Evolutionary conservation across 805 yeast genomes (phyloP), one percentile per base, ranked within the genome.

Genomic region (Kazachstania africana): DNA sequence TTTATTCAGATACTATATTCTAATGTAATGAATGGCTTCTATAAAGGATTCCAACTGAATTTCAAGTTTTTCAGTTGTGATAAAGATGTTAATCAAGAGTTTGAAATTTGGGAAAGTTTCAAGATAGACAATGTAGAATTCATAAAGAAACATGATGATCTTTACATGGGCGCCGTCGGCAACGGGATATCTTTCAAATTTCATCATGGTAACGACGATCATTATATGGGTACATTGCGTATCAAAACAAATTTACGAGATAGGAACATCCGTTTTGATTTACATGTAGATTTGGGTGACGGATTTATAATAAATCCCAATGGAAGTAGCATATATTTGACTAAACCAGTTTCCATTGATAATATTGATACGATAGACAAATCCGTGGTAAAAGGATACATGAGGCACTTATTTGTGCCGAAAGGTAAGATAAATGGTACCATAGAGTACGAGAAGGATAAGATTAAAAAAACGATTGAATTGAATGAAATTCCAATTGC

Each of bases 341-440:
- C 66, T 13, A 84, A 82, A 50, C 50, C 62, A 6, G 27, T 39
- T 6, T 18, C 20, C 4, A 17, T 23, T 12, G 33, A 29, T 4
- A 19, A 15, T 12, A 59, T 57, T 22, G 63, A 72, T 16, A 77
- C 87, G 84, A 85, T 87, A 5, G 33, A 29, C n/a, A 29, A 29
- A 21, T 18, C 24, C 9, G 63, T 75, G 6, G 78, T 82, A 4
- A 40, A 33, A 12, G 46, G 37, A 32, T 37, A 44, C 33, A 31
- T 52, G 83, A 70, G 94, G 48, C 95, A 83, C 53, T 57, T 71
- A 8, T 84, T 82, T 59, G 79, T 93, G 81, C 94, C 94, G 30
- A 66, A 88, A 43, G 72, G 78, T 47, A 36, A 53, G 12, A 73
- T 70, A 22, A 46, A 47, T n/a, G 95, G 94, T 37, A 57, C 65